These are phyloP conservation scores for Candida sakaeoensis DNA, from an alignment of 805 yeast genomes.

Conservation along the genomic window DNA sequence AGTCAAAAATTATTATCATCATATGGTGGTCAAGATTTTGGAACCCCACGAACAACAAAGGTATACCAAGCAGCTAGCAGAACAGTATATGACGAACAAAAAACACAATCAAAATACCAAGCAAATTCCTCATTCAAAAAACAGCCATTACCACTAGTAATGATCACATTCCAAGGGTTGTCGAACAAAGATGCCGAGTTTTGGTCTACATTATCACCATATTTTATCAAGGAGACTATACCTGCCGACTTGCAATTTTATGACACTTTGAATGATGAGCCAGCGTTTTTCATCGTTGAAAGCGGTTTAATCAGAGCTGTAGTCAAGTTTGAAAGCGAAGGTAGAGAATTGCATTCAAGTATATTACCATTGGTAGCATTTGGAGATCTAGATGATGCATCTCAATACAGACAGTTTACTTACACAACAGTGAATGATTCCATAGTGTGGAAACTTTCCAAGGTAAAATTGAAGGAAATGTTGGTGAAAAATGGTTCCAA, in stretches of 20 bases:
- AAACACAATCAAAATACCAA: slow-evolving; percentile 46
- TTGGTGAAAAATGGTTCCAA: slow-evolving; percentile 29
- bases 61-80: slow-evolving; percentile 51
- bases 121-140: slow-evolving; percentile 30
- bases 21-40: slow-evolving; percentile 4
- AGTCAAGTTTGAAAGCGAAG: slow-evolving; percentile 36
- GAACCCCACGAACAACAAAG: slow-evolving; percentile 52
- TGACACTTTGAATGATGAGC: slow-evolving; percentile 41
- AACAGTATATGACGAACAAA: slow-evolving; percentile 40
- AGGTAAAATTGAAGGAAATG: slow-evolving; percentile 42
- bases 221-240: slow-evolving; percentile 46
- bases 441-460: slow-evolving; percentile 64
- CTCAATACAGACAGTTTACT: slow-evolving; percentile 39
- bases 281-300: slow-evolving; percentile 57
- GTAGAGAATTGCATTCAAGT: slow-evolving; percentile 32
- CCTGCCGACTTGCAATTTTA: slow-evolving; percentile 45
- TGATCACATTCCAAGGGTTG: slow-evolving; percentile 62
- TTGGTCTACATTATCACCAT: slow-evolving; percentile 63
- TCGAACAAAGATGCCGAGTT: slow-evolving; percentile 46
- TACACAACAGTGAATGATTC: slow-evolving; percentile 60
- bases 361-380: slow-evolving; percentile 73
- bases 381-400: slow-evolving; percentile 48
- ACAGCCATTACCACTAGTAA: slow-evolving; percentile 61
- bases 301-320: slow-evolving; percentile 38
- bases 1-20: slow-evolving; percentile 1